Percentiles rank a stretch among this genome's conserved stretches.
These are phyloP conservation scores for Tuber melanosporum DNA, from an alignment of 495 filamentous ascomycete species.

Conservation along the genomic window DNA sequence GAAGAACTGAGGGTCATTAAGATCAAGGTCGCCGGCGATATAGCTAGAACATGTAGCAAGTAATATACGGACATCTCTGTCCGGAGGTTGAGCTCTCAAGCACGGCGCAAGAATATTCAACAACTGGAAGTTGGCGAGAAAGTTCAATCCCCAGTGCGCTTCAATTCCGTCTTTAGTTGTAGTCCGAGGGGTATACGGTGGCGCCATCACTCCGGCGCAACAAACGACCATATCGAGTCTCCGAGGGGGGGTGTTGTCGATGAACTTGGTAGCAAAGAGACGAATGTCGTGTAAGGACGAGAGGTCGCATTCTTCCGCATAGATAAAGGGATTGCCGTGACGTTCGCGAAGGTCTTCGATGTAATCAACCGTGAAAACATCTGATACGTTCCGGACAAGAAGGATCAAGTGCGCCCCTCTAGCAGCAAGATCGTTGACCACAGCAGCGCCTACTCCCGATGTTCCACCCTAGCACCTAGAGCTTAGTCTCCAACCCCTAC, in stretches of 20 bases:
- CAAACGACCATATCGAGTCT: slow-evolving; percentile 91
- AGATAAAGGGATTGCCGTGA: slow-evolving; percentile 84
- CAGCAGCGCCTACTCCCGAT: slow-evolving; percentile 78
- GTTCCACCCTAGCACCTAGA: slow-evolving; percentile 64
- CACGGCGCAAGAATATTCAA: slow-evolving; percentile 84
- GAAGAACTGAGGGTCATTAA: slow-evolving; percentile 42
- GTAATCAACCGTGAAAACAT: slow-evolving; percentile 84
- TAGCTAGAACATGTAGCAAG: slow-evolving; percentile 82
- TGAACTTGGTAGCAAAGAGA: slow-evolving; percentile 95
- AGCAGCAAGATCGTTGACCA: slow-evolving; percentile 64
- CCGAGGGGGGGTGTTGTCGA: slow-evolving; percentile 86
- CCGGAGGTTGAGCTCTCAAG: slow-evolving; percentile 78
- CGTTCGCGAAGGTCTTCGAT: slow-evolving; percentile 76
- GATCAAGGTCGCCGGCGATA: slow-evolving; percentile 51
- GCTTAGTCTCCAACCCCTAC: slow-evolving; percentile 17
- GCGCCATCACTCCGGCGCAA: slow-evolving; percentile 68
- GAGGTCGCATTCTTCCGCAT: slow-evolving; percentile 90
- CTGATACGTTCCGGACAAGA: slow-evolving; percentile 71
- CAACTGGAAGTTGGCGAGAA: slow-evolving; percentile 89
- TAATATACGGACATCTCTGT: slow-evolving; percentile 84
- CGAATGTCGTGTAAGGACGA: slow-evolving; percentile 79
- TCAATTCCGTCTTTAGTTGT: slow-evolving; percentile 74
- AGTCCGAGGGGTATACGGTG: slow-evolving; percentile 50
- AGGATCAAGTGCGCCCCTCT: slow-evolving; percentile 89
- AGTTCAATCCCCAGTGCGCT: slow-evolving; percentile 88